A percentile compares a stretch with the other conserved stretches of the same genome.
These are phyloP conservation scores for Mytilinidion resinicola DNA, from an alignment of 495 filamentous ascomycete genomes.

Conservation along the genomic window DNA sequence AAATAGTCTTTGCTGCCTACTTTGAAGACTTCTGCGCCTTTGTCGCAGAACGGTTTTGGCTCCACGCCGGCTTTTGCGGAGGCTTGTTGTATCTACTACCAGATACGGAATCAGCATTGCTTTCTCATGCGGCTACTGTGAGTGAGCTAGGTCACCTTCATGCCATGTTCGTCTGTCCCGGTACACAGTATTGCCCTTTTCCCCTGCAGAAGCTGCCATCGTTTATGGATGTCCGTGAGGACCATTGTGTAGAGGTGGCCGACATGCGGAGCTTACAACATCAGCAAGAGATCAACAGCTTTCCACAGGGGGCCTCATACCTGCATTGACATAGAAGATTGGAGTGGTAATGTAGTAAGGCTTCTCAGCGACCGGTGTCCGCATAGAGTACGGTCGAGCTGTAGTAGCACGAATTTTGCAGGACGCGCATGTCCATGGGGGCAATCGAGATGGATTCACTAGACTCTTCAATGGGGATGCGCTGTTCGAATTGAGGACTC, in stretches of 20 bases:
- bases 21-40: constrained; percentile 56
- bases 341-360: constrained; percentile 95
- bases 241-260: constrained; percentile 93
- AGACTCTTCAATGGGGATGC: background rate
- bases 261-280: constrained; percentile 70
- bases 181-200: constrained; percentile 70
- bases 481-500: background rate
- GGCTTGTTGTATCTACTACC: constrained; percentile 69
- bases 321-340: constrained; percentile 98
- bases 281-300: background rate
- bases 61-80: constrained; percentile 59
- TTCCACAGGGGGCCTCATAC: constrained; percentile 42
- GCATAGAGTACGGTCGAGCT: constrained; percentile 1
- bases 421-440: constrained; percentile 14
- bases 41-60: constrained; percentile 58
- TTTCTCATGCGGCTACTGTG: background rate
- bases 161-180: constrained; percentile 96
- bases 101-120: background rate
- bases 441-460: background rate
- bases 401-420: constrained; percentile 2
- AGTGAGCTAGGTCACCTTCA: constrained; percentile 55
- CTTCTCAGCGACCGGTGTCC: constrained; percentile 43
- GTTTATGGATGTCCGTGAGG: constrained; percentile 82
- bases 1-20: constrained; percentile 19
- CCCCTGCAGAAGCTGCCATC: constrained; percentile 79